phyloP scores from a whole-genome alignment of 345 rosid genomes.

The Reutealis trisperma region DNA sequence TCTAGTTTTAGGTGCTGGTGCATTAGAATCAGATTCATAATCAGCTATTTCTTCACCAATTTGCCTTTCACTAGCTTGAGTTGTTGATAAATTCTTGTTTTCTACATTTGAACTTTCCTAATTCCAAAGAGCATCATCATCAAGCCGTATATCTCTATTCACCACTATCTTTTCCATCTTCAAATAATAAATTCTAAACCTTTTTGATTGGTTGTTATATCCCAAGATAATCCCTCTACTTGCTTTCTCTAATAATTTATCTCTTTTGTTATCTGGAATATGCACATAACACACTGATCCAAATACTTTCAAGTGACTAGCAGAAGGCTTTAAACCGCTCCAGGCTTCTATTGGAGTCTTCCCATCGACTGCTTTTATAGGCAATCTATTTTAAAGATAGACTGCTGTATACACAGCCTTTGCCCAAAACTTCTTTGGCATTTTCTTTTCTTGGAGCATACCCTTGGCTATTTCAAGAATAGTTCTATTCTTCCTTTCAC shows the following conservation, averaged over 20 bases:
- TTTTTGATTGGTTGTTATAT: not conserved
- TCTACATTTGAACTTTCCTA: too few relatives aligned
- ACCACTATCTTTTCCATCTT: too few relatives aligned
- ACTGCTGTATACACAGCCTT: not conserved
- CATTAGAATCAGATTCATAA: not conserved
- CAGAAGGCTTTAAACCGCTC: not conserved
- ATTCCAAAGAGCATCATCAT: too few relatives aligned
- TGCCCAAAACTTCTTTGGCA: not conserved
- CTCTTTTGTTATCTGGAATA: not conserved
- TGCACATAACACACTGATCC: not conserved
- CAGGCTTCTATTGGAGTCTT: slow-evolving; percentile 1
- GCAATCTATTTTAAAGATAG: not conserved
- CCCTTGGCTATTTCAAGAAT: not conserved
- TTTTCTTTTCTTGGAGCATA: not conserved
- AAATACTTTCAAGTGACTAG: not conserved
- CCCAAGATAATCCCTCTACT: not conserved
- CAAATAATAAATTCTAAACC: not conserved
- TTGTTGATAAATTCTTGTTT: too few relatives aligned
- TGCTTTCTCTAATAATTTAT: not conserved
- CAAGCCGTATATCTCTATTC: too few relatives aligned
- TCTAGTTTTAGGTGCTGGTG: not conserved
- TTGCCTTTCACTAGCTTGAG: too few relatives aligned
- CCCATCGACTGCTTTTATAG: not conserved
- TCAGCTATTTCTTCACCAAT: not conserved
- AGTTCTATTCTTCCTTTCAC: not conserved